Evolutionary conservation across 345 rosid genomes (phyloP), one percentile per base, ranked within the genome.

Genomic region (Camelina hispida): DNA sequence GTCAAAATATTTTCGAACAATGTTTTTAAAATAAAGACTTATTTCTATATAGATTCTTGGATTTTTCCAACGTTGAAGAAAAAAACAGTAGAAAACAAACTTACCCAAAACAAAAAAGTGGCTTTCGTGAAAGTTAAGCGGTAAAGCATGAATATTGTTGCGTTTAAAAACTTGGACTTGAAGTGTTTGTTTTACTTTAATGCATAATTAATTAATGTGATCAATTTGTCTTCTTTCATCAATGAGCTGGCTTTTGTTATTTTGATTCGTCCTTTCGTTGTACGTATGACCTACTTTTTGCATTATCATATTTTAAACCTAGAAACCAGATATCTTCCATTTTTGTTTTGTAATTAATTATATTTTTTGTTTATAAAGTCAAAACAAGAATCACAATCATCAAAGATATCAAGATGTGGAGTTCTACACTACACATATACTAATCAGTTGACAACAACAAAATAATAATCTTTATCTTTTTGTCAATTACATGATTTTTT

Each of bases 211-310:
- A 61, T 42, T 28, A 30, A 51, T 60, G 43, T 43, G 7, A 76
- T 69, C 10, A 23, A n/a, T 76, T 63, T 69, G 64, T 54, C 51
- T 20, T 30, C 57, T 50, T 68, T 69, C 42, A 50, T 53, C 50
- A 62, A 69, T 68, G 75, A 68, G 80, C 55, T 76, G 80, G 50
- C 75, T 69, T 54, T 54, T 16, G 11, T 62, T 69, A 37, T 55
- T 62, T 0, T 62, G 40, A 54, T 62, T 43, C 79, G 75, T 76
- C 79, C 65, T 55, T 76, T 76, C 71, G 75, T 62, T 70, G 80
- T 69, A 77, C 80, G 75, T 77, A 62, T 68, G 48, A 69, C 75
- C 53, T 70, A 69, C 64, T 18, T 53, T 57, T 42, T 68, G 74
- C 69, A 68, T 44, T 54, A 76, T 53, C 69, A 60, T 68, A 52